These are phyloP conservation scores for Penicillium cataractarum DNA, from an alignment of 495 filamentous ascomycete genomes.

Conservation along the genomic window DNA sequence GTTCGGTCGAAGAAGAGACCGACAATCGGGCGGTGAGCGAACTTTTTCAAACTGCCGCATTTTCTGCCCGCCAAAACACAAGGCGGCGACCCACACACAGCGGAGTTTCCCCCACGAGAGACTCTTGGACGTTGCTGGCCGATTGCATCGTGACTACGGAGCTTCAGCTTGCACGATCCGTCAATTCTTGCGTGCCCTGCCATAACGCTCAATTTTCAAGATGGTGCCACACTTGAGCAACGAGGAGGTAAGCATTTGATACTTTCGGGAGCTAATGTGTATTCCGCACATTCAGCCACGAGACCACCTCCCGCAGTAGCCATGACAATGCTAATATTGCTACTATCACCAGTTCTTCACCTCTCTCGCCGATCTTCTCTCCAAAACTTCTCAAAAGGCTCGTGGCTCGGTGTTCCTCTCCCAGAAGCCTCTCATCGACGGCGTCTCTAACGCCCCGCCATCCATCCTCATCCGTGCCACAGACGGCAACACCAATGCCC, in stretches of 20 bases:
- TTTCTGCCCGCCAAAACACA: conserved; percentile 26
- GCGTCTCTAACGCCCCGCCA: conserved; percentile 38
- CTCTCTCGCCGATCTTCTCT: conserved; percentile 74
- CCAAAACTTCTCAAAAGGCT: conserved; percentile 63
- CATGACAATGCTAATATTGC: conserved; percentile 24
- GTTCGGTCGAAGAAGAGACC: conserved; percentile 5
- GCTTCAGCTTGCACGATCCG: conserved; percentile 20
- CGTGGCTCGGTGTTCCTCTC: conserved; percentile 81
- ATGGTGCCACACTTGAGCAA: conserved; percentile 68
- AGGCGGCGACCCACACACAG: conserved; percentile 31
- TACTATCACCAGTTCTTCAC: conserved; percentile 74
- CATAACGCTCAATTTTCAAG: conserved; percentile 22
- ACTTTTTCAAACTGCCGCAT: conserved; percentile 28
- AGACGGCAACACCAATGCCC: conserved; percentile 61
- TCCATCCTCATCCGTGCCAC: conserved; percentile 84
- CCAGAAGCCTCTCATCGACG: conserved; percentile 65
- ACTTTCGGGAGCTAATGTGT: background rate
- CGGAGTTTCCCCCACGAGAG: conserved; percentile 33
- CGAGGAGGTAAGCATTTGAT: conserved; percentile 63
- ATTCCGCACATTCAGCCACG: conserved; percentile 17
- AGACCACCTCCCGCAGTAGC: conserved; percentile 14
- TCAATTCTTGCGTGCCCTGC: conserved; percentile 15
- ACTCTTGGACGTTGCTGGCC: conserved; percentile 7
- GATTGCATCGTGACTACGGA: conserved; percentile 20
- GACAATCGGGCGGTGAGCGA: conserved; percentile 22